phyloP scores from a whole-genome alignment of 352 stramenopile genomes.

The Sclerospora graminicola region DNA sequence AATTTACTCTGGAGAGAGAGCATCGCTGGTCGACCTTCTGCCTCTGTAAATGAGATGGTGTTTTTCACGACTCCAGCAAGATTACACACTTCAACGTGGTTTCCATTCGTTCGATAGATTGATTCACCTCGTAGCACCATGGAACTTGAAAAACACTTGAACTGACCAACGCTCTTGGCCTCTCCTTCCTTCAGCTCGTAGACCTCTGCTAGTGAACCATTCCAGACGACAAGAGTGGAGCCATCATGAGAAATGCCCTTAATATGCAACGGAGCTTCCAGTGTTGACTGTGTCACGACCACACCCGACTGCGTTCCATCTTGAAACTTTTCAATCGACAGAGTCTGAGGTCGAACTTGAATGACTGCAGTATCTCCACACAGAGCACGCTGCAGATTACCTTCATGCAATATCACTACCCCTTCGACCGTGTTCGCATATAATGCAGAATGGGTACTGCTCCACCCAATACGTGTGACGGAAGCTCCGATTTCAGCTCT shows the following conservation, averaged over 20 bases:
- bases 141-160: conserved; percentile 60
- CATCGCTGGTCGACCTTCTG: conserved; percentile 66
- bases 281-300: too few species aligned
- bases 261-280: conserved; percentile 62
- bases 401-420: too few species aligned
- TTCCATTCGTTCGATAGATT: conserved; percentile 77
- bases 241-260: conserved; percentile 82
- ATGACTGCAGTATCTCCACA: conserved; percentile 79
- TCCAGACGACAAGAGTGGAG: conserved; percentile 73
- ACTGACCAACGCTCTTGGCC: conserved; percentile 42
- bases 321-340: too few species aligned
- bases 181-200: conserved; percentile 77
- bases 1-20: conserved; percentile 90
- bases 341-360: conserved; percentile 64
- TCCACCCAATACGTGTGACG: too few species aligned
- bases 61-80: conserved; percentile 81
- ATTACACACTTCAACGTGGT: conserved; percentile 86
- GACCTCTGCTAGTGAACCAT: conserved; percentile 75
- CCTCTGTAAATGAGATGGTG: conserved; percentile 85
- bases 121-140: conserved; percentile 80
- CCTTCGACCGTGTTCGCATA: too few species aligned
- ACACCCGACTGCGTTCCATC: too few species aligned
- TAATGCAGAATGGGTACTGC: too few species aligned
- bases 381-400: conserved; percentile 27
- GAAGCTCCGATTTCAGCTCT: too few species aligned